Evolutionary conservation across 2,329 filamentous ascomycete species (phyloP).

Genomic region (Simplicillium sp.): DNA sequence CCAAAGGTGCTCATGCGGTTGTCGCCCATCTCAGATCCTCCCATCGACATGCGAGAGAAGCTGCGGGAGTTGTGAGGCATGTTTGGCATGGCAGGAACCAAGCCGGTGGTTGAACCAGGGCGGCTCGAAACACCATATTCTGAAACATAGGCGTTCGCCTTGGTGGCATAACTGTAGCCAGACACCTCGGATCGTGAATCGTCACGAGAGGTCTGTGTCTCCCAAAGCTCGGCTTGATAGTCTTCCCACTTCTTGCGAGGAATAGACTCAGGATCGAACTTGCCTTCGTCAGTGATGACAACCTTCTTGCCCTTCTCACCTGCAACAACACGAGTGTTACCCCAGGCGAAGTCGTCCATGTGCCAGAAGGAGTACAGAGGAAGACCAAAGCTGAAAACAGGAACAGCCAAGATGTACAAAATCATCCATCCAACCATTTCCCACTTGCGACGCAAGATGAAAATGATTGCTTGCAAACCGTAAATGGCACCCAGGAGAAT

Average conservation of each 20-base stretch:
- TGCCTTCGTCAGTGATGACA: slow-evolving; percentile 92
- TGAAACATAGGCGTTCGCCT: slow-evolving; percentile 54
- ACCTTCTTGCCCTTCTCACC: slow-evolving; percentile 90
- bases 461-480: slow-evolving; percentile 92
- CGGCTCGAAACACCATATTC: slow-evolving; percentile 61
- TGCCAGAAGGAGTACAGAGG: slow-evolving; percentile 97
- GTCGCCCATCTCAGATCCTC: slow-evolving; percentile 56
- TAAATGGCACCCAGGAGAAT: slow-evolving; percentile 92
- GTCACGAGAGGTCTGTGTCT: slow-evolving; percentile 74
- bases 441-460: slow-evolving; percentile 94
- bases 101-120: slow-evolving; percentile 44
- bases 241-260: slow-evolving; percentile 99
- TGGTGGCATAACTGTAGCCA: slow-evolving; percentile 91
- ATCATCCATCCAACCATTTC: slow-evolving; percentile 99
- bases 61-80: slow-evolving; percentile 38
- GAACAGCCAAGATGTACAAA: slow-evolving; percentile 83
- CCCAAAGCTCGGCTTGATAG: slow-evolving; percentile 96
- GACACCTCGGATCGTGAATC: slow-evolving; percentile 81
- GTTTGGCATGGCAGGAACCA: slow-evolving; percentile 35
- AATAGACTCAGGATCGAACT: slow-evolving; percentile 87
- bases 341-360: slow-evolving; percentile 99
- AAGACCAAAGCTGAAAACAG: slow-evolving; percentile 82
- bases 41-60: slow-evolving; percentile 68
- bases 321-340: slow-evolving; percentile 94
- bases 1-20: slow-evolving; percentile 54